These are phyloP conservation scores for Aspergillus thermomutatus DNA, from an alignment of 2,329 filamentous ascomycete species.

Conservation along the genomic window DNA sequence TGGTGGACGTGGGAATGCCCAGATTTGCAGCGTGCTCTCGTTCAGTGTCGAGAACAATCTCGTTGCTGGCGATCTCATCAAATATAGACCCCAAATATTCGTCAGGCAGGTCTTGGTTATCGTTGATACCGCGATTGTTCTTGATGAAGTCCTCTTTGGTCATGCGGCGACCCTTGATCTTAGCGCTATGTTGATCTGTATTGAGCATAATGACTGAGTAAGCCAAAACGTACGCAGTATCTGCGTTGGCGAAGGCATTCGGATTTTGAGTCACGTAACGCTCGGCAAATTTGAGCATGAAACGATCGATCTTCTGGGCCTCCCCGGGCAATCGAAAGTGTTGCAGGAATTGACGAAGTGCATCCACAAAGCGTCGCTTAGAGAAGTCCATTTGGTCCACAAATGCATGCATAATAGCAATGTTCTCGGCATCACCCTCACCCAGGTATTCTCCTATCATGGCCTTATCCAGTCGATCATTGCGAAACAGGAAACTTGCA, in stretches of 20 bases:
- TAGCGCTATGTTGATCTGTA: constrained; percentile 88
- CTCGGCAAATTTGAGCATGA: constrained; percentile 98
- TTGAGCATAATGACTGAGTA: constrained; percentile 98
- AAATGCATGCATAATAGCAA: constrained; percentile 97
- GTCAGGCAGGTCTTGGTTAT: constrained; percentile 86
- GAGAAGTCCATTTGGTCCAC: constrained; percentile 93
- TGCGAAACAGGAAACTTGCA: constrained; percentile 74
- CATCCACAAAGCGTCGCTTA: constrained; percentile 88
- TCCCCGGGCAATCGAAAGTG: constrained; percentile 93
- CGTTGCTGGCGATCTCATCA: constrained; percentile 85
- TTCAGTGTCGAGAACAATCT: constrained; percentile 93
- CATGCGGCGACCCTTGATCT: constrained; percentile 80
- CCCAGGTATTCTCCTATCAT: constrained; percentile 92
- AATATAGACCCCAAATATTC: constrained; percentile 88
- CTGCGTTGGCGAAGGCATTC: constrained; percentile 95
- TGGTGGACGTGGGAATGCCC: constrained; percentile 60
- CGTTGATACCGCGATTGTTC: constrained; percentile 98
- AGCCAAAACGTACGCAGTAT: constrained; percentile 91
- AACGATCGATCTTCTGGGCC: constrained; percentile 97
- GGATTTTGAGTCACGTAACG: constrained; percentile 93
- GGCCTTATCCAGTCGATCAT: constrained; percentile 84
- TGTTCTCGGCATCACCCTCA: constrained; percentile 87
- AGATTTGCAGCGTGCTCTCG: constrained; percentile 81
- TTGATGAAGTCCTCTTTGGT: constrained; percentile 97
- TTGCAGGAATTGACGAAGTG: constrained; percentile 85